These are phyloP conservation scores for Rhizopus arrhizus DNA, from an alignment of 371 early-diverging fungal species.

Conservation along the genomic window DNA sequence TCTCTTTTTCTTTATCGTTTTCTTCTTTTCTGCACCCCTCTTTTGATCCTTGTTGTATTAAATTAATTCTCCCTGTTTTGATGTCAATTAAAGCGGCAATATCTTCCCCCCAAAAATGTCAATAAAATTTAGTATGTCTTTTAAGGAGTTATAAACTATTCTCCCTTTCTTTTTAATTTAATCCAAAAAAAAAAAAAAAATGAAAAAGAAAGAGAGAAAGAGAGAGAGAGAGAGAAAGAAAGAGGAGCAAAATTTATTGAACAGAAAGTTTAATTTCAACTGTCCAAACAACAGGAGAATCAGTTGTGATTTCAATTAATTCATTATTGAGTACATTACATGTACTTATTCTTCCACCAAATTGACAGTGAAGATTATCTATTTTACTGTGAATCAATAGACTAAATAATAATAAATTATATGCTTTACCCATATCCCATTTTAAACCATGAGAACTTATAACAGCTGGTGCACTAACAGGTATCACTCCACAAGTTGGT, in stretches of 20 bases:
- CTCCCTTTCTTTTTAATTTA: too few species aligned
- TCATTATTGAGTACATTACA: conserved; percentile 70
- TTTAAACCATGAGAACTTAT: conserved; percentile 76
- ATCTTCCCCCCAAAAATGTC: too few species aligned
- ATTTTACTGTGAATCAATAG: neutral
- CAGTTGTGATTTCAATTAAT: conserved; percentile 64
- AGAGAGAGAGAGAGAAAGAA: too few species aligned
- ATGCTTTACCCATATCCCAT: conserved; percentile 80
- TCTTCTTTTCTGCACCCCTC: too few species aligned
- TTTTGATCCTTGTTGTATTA: too few species aligned
- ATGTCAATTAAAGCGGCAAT: too few species aligned
- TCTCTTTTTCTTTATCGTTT: too few species aligned
- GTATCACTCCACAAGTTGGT: conserved; percentile 88
- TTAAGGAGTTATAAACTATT: too few species aligned
- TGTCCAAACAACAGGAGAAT: conserved; percentile 79
- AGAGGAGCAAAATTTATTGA: neutral
- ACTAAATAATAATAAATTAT: neutral
- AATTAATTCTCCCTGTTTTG: too few species aligned
- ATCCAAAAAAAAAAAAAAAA: too few species aligned
- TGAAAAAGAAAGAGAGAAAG: too few species aligned
- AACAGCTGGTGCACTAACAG: conserved; percentile 67
- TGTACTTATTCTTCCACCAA: conserved; percentile 76
- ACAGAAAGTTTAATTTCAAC: conserved; percentile 51
- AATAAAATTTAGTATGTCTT: too few species aligned
- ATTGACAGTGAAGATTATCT: conserved; percentile 39